A percentile compares a stretch with the other conserved stretches of the same genome.
Evolutionary conservation across 805 yeast species (phyloP).

Genomic region (Barnettozyma californica): DNA sequence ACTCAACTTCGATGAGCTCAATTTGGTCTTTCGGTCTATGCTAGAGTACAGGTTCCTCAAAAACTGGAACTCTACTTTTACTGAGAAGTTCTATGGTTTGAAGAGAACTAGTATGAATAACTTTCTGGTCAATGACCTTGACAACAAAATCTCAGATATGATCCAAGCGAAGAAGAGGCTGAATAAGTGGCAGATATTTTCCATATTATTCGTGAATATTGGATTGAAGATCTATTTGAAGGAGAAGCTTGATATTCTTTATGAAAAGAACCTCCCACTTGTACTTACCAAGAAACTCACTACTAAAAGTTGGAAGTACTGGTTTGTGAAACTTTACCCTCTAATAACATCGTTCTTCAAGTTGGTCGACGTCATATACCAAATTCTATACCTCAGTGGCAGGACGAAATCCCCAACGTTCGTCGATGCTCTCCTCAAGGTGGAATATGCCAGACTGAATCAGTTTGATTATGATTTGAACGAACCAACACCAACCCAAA

Average conservation of each 20-base stretch:
- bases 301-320: slow-evolving; percentile 24
- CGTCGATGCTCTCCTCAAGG: slow-evolving; percentile 53
- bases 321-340: slow-evolving; percentile 62
- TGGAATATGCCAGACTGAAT: slow-evolving; percentile 48
- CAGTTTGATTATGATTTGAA: slow-evolving; percentile 25
- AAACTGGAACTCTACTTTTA: slow-evolving; percentile 78
- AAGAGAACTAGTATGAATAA: slow-evolving; percentile 43
- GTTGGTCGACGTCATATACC: slow-evolving; percentile 48
- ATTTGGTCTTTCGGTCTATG: slow-evolving; percentile 50
- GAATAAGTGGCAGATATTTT: slow-evolving; percentile 44
- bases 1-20: slow-evolving; percentile 73
- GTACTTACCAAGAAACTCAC: slow-evolving; percentile 44
- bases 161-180: slow-evolving; percentile 51
- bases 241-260: slow-evolving; percentile 61
- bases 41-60: slow-evolving; percentile 69
- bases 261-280: slow-evolving; percentile 59
- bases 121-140: slow-evolving; percentile 28
- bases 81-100: slow-evolving; percentile 89
- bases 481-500: slow-evolving; percentile 8
- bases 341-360: slow-evolving; percentile 41
- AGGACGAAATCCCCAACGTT: slow-evolving; percentile 56
- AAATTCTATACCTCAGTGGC: slow-evolving; percentile 65
- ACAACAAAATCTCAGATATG: slow-evolving; percentile 27
- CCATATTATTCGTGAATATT: slow-evolving; percentile 54
- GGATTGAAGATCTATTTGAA: slow-evolving; percentile 57